Conservation (phyloP, 139 green algal genomes). For the Ettlia oleoabundans region DNA sequence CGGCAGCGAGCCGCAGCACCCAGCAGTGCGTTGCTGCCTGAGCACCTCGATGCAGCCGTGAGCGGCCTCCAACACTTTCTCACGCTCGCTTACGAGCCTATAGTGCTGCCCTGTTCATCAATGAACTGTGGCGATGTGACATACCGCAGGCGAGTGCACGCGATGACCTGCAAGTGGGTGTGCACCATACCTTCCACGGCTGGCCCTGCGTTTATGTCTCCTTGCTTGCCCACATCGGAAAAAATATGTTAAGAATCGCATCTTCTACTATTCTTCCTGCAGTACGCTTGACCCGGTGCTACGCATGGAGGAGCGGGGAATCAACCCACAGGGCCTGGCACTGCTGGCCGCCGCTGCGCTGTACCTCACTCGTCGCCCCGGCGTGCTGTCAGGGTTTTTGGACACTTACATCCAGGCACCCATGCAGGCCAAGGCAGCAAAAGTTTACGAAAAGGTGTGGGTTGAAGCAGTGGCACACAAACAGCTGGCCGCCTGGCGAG, state of each 20-base stretch:
- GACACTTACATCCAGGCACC: slow-evolving; percentile 84
- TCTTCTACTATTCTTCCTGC: slow-evolving; percentile 8
- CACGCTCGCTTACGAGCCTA: slow-evolving; percentile 75
- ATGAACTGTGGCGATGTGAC: slow-evolving; percentile 91
- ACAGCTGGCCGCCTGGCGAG: no score
- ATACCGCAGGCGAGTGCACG: slow-evolving; percentile 84
- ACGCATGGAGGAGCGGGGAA: slow-evolving; percentile 71
- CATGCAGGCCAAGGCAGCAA: slow-evolving; percentile 50
- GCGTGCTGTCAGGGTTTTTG: slow-evolving; percentile 77
- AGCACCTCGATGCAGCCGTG: slow-evolving; percentile 24
- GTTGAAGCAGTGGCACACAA: neutral
- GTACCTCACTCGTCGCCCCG: slow-evolving; percentile 79
- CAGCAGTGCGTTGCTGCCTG: neutral
- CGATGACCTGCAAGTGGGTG: no score
- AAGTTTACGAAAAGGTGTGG: slow-evolving; percentile 43
- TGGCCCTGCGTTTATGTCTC: neutral
- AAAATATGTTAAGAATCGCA: no score
- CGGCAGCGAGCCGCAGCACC: neutral
- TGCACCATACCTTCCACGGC: neutral
- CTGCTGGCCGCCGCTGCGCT: slow-evolving; percentile 52
- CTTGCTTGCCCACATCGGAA: no score
- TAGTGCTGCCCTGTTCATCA: slow-evolving; percentile 81
- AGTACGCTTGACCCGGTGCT: slow-evolving; percentile 89
- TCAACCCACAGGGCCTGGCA: slow-evolving; percentile 66
- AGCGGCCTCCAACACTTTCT: slow-evolving; percentile 54